phyloP scores from a whole-genome alignment of 2,329 filamentous ascomycete genomes.

The Bipolaris gigantea region DNA sequence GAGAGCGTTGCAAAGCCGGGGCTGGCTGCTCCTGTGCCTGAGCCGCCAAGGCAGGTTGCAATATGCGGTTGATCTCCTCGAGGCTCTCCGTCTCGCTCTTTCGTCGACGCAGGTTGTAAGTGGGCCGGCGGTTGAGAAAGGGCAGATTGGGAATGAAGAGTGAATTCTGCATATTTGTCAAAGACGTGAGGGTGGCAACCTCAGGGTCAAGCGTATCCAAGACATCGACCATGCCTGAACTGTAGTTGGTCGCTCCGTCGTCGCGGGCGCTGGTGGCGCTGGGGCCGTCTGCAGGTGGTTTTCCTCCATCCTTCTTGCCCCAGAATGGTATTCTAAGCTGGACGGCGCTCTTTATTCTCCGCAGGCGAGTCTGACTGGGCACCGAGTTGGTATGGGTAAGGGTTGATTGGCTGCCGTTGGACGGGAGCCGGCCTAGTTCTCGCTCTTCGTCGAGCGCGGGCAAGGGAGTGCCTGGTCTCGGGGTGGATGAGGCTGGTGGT shows the following conservation, averaged over 20 bases:
- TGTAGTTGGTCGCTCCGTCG: conserved; percentile 52
- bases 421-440: conserved; percentile 26
- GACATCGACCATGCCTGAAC: conserved; percentile 65
- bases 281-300: conserved; percentile 1
- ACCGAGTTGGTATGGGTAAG: conserved; percentile 14
- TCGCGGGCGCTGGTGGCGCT: conserved; percentile 3
- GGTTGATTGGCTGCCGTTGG: conserved; percentile 22
- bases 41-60: conserved; percentile 26
- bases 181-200: conserved; percentile 77
- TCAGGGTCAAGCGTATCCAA: conserved; percentile 77
- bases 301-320: conserved; percentile 22
- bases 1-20: conserved; percentile 29
- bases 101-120: conserved; percentile 68
- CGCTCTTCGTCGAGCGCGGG: conserved; percentile 35
- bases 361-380: conserved; percentile 25
- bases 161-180: conserved; percentile 89
- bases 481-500: conserved; percentile 24
- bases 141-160: conserved; percentile 85
- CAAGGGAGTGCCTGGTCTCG: conserved; percentile 30
- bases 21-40: conserved; percentile 24
- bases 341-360: conserved; percentile 35
- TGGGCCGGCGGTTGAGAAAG: conserved; percentile 74
- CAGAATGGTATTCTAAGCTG: conserved; percentile 34
- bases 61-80: conserved; percentile 34
- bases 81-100: conserved; percentile 42